A percentile compares a stretch with the other conserved stretches of the same genome.
These are phyloP conservation scores for Spiromastix sp. DNA, from an alignment of 2,329 filamentous ascomycete genomes.

Conservation along the genomic window DNA sequence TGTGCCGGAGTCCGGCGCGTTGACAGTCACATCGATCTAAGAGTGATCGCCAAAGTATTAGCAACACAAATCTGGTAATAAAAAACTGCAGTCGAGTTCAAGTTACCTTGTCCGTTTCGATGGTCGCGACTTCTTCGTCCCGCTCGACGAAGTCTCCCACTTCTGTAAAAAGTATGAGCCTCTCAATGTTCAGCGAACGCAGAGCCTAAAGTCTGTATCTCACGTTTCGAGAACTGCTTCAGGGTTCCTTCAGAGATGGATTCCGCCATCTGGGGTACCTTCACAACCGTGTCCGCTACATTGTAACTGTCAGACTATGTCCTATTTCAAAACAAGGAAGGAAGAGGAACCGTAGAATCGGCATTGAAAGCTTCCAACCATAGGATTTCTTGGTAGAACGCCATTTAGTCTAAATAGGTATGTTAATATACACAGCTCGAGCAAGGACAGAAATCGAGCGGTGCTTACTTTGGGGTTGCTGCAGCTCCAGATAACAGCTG, in stretches of 20 bases:
- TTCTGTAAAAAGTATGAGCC: constrained; percentile 35
- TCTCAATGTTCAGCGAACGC: neutral
- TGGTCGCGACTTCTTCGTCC: constrained; percentile 96
- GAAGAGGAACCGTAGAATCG: constrained; percentile 2
- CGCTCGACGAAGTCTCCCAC: constrained; percentile 88
- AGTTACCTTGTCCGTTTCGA: constrained; percentile 91
- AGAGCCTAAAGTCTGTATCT: constrained; percentile 13
- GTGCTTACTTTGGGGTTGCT: too few relatives aligned
- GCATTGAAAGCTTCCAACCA: neutral
- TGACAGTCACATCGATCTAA: constrained; percentile 93
- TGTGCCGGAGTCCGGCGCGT: constrained; percentile 79
- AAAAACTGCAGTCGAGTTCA: neutral
- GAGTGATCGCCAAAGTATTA: constrained; percentile 3
- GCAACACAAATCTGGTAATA: neutral
- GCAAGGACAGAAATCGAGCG: too few relatives aligned
- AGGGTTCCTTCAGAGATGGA: constrained; percentile 96
- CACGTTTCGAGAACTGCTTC: constrained; percentile 84
- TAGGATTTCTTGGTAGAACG: neutral
- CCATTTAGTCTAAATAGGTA: constrained; percentile 1
- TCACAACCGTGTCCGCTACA: constrained; percentile 68
- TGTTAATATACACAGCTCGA: too few relatives aligned
- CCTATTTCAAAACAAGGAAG: neutral
- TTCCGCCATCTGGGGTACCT: constrained; percentile 97
- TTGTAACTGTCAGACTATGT: neutral
- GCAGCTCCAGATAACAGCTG: too few relatives aligned